These are phyloP conservation scores for Colletotrichum liaoningense DNA, from an alignment of 2,329 filamentous ascomycete species.

Conservation along the genomic window DNA sequence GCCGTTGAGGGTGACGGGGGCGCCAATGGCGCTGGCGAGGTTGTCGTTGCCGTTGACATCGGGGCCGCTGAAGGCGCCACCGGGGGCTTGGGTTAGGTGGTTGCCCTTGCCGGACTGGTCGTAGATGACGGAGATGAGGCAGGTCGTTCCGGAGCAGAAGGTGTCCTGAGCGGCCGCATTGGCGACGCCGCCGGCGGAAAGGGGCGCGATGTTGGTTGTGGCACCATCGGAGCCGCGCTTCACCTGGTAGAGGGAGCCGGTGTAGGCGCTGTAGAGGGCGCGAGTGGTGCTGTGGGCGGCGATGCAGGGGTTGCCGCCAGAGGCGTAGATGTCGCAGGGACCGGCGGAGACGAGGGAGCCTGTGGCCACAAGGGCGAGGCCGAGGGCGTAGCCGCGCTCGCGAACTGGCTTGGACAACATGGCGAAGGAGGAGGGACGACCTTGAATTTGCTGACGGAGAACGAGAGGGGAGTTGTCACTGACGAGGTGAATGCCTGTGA, in stretches of 20 bases:
- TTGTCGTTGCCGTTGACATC: conserved; percentile 69
- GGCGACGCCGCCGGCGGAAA: conserved; percentile 70
- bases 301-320: conserved; percentile 70
- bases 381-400: conserved; percentile 9
- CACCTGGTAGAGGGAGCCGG: conserved; percentile 69
- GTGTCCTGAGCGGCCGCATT: conserved; percentile 69
- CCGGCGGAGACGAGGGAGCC: conserved; percentile 59
- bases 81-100: conserved; percentile 71
- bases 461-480: not conserved
- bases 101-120: conserved; percentile 73
- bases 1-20: conserved; percentile 70
- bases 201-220: conserved; percentile 60
- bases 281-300: conserved; percentile 75
- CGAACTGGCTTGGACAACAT: conserved; percentile 15
- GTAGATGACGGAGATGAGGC: conserved; percentile 73
- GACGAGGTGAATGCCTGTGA: not conserved
- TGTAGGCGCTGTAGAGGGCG: conserved; percentile 66
- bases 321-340: conserved; percentile 71
- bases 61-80: conserved; percentile 67
- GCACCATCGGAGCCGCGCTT: conserved; percentile 63
- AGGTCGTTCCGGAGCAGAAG: conserved; percentile 71
- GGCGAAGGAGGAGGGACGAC: not conserved
- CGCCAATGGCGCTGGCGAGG: conserved; percentile 67
- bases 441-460: not conserved
- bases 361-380: conserved; percentile 48